phyloP scores from a whole-genome alignment of 176 grass and related monocot species.

The Oryza meridionalis region DNA sequence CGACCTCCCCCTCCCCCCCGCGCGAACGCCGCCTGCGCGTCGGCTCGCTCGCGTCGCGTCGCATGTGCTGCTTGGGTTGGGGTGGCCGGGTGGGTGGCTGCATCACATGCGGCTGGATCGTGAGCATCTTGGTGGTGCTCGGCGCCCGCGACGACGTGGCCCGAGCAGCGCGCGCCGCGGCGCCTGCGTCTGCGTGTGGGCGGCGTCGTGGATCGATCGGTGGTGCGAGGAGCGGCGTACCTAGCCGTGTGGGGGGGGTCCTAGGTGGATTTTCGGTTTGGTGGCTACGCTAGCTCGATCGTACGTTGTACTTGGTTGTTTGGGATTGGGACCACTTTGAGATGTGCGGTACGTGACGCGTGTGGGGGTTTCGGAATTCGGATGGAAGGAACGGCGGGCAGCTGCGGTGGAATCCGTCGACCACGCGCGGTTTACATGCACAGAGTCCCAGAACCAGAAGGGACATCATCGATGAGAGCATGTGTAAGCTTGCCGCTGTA shows the following conservation, averaged over 20 bases:
- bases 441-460: too few relatives aligned
- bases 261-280: neutral
- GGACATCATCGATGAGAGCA: neutral
- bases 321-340: too few relatives aligned
- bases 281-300: neutral
- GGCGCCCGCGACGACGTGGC: neutral
- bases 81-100: too few relatives aligned
- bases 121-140: neutral
- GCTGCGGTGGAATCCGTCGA: too few relatives aligned
- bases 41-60: too few relatives aligned
- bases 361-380: too few relatives aligned
- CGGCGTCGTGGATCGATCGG: too few relatives aligned
- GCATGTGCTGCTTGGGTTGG: neutral
- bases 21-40: neutral
- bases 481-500: too few relatives aligned
- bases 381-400: neutral
- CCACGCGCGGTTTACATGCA: neutral
- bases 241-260: conserved; percentile 25
- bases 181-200: too few relatives aligned
- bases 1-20: neutral
- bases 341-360: too few relatives aligned
- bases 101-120: neutral
- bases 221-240: neutral
- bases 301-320: neutral
- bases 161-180: neutral